Conservation (phyloP, 768 basidiomycete species). For the Gyrodon lividus region DNA sequence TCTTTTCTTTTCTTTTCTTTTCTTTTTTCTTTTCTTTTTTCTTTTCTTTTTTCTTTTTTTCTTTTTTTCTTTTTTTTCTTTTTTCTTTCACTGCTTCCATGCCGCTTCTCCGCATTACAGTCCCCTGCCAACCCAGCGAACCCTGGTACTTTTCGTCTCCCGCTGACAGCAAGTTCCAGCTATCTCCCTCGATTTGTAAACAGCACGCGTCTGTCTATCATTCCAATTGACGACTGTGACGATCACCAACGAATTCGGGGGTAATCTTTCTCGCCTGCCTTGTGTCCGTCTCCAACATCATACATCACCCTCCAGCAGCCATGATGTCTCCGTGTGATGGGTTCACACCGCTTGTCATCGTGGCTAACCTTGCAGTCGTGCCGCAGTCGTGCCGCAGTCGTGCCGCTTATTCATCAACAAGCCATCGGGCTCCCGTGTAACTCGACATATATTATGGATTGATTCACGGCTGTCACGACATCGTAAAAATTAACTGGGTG, state of each 20-base stretch:
- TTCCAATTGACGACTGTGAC: too few relatives aligned
- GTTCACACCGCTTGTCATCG: slow-evolving; percentile 14
- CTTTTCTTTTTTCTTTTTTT: background rate
- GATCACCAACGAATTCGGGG: background rate
- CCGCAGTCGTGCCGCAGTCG: background rate
- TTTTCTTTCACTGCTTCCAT: slow-evolving; percentile 21
- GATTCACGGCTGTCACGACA: background rate
- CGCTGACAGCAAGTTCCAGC: background rate
- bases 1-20: background rate
- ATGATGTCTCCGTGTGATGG: slow-evolving; percentile 20
- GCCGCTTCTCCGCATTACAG: slow-evolving; percentile 27
- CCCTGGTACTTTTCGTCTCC: background rate
- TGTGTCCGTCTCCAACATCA: background rate
- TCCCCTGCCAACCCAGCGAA: slow-evolving; percentile 17
- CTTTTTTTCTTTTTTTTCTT: background rate
- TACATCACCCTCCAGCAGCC: slow-evolving; percentile 5
- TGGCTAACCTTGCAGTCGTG: too few relatives aligned
- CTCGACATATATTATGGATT: slow-evolving; percentile 10
- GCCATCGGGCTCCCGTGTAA: slow-evolving; percentile 20
- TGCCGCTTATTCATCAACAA: slow-evolving; percentile 12
- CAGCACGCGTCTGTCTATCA: too few relatives aligned
- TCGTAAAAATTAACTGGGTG: background rate
- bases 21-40: background rate
- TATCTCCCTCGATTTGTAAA: background rate
- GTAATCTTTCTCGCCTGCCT: background rate